Evolutionary conservation across 805 yeast species (phyloP), one percentile per base, ranked within the genome.

Genomic region (Candida loeiensis): DNA sequence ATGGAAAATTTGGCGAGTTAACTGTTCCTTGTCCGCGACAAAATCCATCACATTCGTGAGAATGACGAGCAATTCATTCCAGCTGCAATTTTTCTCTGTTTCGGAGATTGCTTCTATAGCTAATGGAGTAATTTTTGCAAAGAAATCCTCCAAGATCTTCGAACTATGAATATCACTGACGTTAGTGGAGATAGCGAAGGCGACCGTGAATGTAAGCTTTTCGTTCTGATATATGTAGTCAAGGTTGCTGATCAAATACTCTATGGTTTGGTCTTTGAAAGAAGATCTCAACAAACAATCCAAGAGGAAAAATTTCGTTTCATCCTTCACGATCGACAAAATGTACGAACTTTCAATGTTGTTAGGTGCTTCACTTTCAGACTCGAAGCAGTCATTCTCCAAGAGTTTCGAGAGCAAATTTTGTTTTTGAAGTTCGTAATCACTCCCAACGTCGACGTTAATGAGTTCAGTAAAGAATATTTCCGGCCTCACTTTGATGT

Each of bases 1-100:
- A 14, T 29, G 49, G 29, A 59, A 56, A 1, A 69, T 41, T 4
- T 56, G 48, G 4, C 44, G 41, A 7, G 51, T 37, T 4, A 59
- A 45, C 38, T 13, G 39, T 32, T 11, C 41, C 41, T 9, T 50
- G 44, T 8, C 36, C 15, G 34, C 36, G 16, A 39, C 29, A 27
- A 42, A 38, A 3, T 45, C 27, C 19, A 49, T 34, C 3, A 48
- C 49, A 4, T 29, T 36, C 7, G 47, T 39, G 15, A 55, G 47
- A 7, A 58, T 46, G 3, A 37, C 41, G 39, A 58, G 41, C 11
- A 54, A 45, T 20, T 51, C 48, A 17, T 36, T 43, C 61, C 58
- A 54, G 15, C 43, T 26, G 12, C 4, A 26, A 11, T 17, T 16
- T 4, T 22, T 21, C 19, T 25, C 30, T 19, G 34, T 6, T 8